phyloP scores from a whole-genome alignment of 176 grass and related monocot genomes.

The Elaeis guineensis region DNA sequence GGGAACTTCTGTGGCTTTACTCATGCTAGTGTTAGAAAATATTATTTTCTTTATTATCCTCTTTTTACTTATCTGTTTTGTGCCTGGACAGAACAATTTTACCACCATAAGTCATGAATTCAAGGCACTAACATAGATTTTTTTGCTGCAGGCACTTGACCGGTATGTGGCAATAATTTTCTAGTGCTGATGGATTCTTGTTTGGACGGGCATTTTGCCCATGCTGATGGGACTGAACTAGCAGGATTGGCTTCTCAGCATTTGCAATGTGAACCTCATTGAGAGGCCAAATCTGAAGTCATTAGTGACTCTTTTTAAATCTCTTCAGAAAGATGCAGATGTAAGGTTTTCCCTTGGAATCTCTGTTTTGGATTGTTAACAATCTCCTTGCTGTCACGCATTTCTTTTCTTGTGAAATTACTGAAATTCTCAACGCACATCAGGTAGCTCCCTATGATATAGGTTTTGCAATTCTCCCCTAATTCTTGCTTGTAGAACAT shows the following conservation, averaged over 20 bases:
- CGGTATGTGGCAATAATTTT: conserved; percentile 58
- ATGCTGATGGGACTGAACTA: conserved; percentile 66
- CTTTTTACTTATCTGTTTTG: too few species aligned
- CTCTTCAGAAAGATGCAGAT: conserved; percentile 63
- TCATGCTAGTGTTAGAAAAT: too few species aligned
- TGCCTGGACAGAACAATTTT: too few species aligned
- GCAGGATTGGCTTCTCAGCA: conserved; percentile 62
- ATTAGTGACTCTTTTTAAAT: conserved; percentile 54
- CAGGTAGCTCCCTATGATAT: too few species aligned
- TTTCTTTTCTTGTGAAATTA: neutral
- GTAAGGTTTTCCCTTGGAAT: conserved; percentile 36
- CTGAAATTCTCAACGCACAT: too few species aligned
- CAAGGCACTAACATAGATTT: neutral
- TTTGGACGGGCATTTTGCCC: conserved; percentile 79
- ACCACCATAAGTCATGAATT: neutral
- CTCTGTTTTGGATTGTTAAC: neutral
- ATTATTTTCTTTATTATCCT: too few species aligned
- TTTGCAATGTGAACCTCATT: conserved; percentile 70
- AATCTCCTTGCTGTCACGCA: too few species aligned
- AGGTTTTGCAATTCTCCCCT: too few species aligned
- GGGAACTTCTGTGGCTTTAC: too few species aligned
- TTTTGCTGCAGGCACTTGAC: conserved; percentile 68
- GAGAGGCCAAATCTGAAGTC: conserved; percentile 65
- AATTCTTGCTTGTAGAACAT: too few species aligned
- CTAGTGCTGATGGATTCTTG: conserved; percentile 74